phyloP scores from a whole-genome alignment of 441 rosid species.

The Adansonia gregorii region DNA sequence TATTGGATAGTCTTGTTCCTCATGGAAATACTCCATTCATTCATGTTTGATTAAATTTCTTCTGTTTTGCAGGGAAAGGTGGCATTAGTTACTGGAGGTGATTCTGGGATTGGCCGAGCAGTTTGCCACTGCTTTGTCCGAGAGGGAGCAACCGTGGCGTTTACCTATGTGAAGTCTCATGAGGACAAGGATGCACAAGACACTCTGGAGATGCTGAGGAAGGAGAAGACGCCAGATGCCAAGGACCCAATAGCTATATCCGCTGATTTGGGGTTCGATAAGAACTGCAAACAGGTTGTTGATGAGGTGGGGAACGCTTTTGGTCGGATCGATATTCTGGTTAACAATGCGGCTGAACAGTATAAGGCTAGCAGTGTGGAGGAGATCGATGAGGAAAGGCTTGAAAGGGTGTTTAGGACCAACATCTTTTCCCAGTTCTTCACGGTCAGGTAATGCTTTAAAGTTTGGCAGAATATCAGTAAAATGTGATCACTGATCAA shows the following conservation, averaged over 20 bases:
- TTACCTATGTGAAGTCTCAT: constrained; percentile 38
- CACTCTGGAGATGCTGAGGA: constrained; percentile 51
- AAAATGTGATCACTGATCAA: neutral
- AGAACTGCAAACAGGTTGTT: constrained; percentile 41
- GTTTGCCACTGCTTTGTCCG: constrained; percentile 36
- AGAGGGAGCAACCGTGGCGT: constrained; percentile 78
- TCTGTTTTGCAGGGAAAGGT: neutral
- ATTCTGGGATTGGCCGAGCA: constrained; percentile 6
- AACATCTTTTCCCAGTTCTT: neutral
- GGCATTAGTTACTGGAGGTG: constrained; percentile 7
- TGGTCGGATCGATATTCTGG: constrained; percentile 1
- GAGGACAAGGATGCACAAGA: constrained; percentile 75
- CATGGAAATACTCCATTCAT: neutral
- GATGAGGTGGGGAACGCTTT: neutral
- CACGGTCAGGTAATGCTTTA: neutral
- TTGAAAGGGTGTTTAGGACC: constrained; percentile 1
- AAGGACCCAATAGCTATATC: constrained; percentile 64
- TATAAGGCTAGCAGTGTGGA: constrained; percentile 3
- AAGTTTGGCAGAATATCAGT: neutral
- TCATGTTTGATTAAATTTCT: neutral
- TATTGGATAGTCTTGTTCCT: too few relatives aligned
- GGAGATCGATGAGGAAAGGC: neutral
- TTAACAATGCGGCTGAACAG: constrained; percentile 8
- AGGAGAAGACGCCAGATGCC: constrained; percentile 54
- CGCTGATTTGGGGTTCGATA: constrained; percentile 69